Conservation (phyloP, 176 grass and related monocot genomes). For the Aegilops bicornis region DNA sequence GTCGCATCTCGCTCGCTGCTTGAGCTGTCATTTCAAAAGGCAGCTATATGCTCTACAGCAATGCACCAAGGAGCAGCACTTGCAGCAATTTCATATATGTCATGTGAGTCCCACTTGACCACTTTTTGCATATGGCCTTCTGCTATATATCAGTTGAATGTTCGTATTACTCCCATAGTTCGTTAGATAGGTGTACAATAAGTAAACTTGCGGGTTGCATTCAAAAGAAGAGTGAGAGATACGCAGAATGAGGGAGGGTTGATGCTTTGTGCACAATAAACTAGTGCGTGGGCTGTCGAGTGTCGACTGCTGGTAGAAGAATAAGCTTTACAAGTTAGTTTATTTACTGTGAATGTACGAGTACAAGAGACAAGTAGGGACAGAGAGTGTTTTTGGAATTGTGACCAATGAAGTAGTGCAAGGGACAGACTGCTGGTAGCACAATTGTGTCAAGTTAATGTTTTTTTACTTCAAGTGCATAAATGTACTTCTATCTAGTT, state of each 20-base stretch:
- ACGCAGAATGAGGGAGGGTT: not conserved
- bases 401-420: not conserved
- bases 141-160: constrained; percentile 21
- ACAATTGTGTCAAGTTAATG: not conserved
- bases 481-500: constrained; percentile 12
- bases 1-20: constrained; percentile 65
- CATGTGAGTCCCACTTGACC: constrained; percentile 56
- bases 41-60: constrained; percentile 84
- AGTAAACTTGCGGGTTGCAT: not conserved
- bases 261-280: not conserved
- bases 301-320: not conserved
- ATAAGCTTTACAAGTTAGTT: not conserved
- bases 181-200: not conserved
- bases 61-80: constrained; percentile 88
- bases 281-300: not conserved
- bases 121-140: constrained; percentile 23
- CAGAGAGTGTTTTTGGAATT: not conserved
- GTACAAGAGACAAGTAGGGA: not conserved
- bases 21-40: constrained; percentile 89
- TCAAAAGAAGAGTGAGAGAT: not conserved
- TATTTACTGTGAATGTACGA: not conserved
- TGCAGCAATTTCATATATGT: constrained; percentile 93
- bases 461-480: constrained; percentile 1
- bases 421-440: not conserved
- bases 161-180: not conserved